phyloP scores from a whole-genome alignment of 805 yeast species.

The Kodamaea lidongshanica region DNA sequence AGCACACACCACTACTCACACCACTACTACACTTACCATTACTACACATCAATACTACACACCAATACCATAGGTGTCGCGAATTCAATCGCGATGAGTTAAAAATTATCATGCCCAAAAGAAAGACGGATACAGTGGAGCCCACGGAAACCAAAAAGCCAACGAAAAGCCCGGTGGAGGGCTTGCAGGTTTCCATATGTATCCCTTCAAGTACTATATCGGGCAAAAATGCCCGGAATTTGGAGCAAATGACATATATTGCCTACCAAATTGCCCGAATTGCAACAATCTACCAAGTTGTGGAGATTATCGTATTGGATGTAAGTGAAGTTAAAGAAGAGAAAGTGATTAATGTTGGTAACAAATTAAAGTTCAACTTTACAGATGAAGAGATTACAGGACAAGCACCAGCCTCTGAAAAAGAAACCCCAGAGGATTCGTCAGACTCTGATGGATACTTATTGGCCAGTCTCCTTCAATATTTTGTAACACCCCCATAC shows the following conservation, averaged over 20 bases:
- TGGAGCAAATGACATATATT: conserved; percentile 67
- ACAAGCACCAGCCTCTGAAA: conserved; percentile 11
- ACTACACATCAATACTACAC: no score
- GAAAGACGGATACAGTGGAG: conserved; percentile 16
- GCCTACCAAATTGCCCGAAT: conserved; percentile 77
- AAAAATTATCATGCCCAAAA: conserved; percentile 15
- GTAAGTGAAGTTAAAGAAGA: conserved; percentile 25
- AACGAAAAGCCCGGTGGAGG: conserved; percentile 16
- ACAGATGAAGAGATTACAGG: conserved; percentile 23
- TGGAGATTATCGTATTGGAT: conserved; percentile 70
- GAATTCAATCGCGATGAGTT: conserved; percentile 1
- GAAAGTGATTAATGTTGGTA: conserved; percentile 17
- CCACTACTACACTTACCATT: no score
- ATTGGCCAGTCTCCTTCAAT: conserved; percentile 68
- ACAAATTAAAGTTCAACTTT: conserved; percentile 27
- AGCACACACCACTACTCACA: no score
- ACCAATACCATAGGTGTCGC: no score
- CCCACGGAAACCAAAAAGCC: conserved; percentile 24
- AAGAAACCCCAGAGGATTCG: conserved; percentile 10
- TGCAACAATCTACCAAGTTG: conserved; percentile 61
- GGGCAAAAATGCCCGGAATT: conserved; percentile 48
- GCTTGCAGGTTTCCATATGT: conserved; percentile 50
- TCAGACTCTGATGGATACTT: conserved; percentile 38
- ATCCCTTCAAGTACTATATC: conserved; percentile 65
- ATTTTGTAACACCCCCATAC: conserved; percentile 80